These are phyloP conservation scores for Microstegium vimineum DNA, from an alignment of 176 grass and related monocot species.

Conservation along the genomic window DNA sequence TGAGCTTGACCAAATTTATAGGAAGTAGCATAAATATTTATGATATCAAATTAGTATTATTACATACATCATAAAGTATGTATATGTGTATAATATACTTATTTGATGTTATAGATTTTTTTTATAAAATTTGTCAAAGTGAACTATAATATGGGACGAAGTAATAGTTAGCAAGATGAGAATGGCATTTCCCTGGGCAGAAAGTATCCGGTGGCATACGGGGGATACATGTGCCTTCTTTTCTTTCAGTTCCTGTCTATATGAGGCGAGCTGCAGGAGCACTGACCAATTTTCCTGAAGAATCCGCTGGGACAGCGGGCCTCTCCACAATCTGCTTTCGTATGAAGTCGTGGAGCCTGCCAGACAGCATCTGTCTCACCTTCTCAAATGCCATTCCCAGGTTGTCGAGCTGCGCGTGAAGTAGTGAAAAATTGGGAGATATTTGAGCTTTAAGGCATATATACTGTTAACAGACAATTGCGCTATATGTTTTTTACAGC, in stretches of 20 bases:
- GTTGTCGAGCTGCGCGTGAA: conserved; percentile 45
- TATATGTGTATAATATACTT: too few species aligned
- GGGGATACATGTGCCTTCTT: not conserved
- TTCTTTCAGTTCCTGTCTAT: not conserved
- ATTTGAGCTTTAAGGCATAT: not conserved
- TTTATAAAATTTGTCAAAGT: not conserved
- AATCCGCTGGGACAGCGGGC: not conserved
- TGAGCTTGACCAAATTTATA: too few species aligned
- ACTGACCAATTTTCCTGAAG: not conserved
- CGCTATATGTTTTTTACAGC: not conserved
- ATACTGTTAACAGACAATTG: not conserved
- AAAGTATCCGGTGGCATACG: not conserved
- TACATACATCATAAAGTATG: too few species aligned
- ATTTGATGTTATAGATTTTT: too few species aligned
- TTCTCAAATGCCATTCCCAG: conserved; percentile 49
- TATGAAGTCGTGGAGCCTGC: conserved; percentile 51
- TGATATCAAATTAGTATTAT: too few species aligned
- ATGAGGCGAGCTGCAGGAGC: not conserved
- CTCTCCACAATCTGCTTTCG: conserved; percentile 65
- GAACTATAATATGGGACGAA: not conserved
- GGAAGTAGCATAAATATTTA: too few species aligned
- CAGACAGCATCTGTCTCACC: conserved; percentile 55
- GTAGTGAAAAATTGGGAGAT: not conserved
- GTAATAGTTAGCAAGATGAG: not conserved
- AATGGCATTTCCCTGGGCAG: not conserved